Conservation (phyloP, 257 asterid genomes). For the Primulina eburnea region DNA sequence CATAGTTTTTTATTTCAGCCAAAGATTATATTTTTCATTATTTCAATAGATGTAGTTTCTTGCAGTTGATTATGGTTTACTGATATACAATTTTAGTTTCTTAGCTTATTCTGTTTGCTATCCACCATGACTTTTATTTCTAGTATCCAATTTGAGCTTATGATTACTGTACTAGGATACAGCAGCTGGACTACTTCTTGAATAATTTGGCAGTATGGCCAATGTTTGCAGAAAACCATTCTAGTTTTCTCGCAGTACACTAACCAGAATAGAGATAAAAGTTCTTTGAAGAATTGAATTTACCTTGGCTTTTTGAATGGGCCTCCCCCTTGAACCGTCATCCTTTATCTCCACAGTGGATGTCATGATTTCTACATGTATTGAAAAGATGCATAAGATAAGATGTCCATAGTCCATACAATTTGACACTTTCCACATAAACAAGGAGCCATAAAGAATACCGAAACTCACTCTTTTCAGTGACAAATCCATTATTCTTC, state of each 20-base stretch:
- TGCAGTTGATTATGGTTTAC: too few species aligned
- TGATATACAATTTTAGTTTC: not conserved
- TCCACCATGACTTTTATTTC: not conserved
- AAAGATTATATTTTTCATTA: too few species aligned
- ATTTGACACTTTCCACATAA: not conserved
- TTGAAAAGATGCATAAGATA: not conserved
- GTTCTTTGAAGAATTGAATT: not conserved
- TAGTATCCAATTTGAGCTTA: not conserved
- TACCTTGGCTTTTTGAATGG: constrained; percentile 82
- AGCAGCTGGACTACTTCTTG: not conserved
- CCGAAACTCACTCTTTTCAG: constrained; percentile 78
- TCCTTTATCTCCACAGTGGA: constrained; percentile 79
- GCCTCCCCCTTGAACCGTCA: constrained; percentile 64
- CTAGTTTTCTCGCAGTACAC: not conserved
- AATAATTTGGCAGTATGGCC: not conserved
- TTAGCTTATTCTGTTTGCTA: not conserved
- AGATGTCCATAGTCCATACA: not conserved
- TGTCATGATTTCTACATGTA: not conserved
- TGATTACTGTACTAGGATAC: not conserved
- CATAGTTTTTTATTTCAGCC: too few species aligned
- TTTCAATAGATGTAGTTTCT: not conserved
- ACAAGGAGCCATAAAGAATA: not conserved
- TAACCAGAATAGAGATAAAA: not conserved
- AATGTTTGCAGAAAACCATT: not conserved
- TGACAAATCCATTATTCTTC: constrained; percentile 84